A percentile compares a stretch with the other conserved stretches of the same genome.
Conservation (phyloP, 2,329 filamentous ascomycete species). For the Kalaharituber pfeilii region DNA sequence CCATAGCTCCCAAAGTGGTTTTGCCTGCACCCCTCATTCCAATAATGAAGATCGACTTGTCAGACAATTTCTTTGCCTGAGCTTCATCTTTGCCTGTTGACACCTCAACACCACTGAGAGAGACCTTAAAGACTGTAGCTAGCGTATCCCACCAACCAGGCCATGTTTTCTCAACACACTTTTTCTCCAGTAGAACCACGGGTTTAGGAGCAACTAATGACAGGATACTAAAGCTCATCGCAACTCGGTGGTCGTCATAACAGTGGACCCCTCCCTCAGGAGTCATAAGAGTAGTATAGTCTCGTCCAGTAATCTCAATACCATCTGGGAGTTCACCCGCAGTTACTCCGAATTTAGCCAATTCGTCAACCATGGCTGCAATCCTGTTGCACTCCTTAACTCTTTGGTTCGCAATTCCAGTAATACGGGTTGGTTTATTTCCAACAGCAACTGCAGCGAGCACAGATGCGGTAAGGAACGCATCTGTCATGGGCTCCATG, state of each 20-base stretch:
- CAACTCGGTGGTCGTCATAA: conserved; percentile 94
- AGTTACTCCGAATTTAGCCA: conserved; percentile 78
- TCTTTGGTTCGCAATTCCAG: conserved; percentile 91
- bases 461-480: conserved; percentile 87
- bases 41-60: conserved; percentile 67
- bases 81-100: conserved; percentile 29
- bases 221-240: conserved; percentile 94
- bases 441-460: conserved; percentile 75
- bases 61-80: conserved; percentile 7
- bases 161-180: conserved; percentile 96
- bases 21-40: conserved; percentile 97
- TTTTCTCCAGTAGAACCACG: conserved; percentile 67
- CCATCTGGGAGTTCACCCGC: conserved; percentile 85
- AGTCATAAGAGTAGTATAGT: conserved; percentile 33
- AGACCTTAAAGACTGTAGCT: conserved; percentile 56
- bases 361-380: conserved; percentile 80
- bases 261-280: conserved; percentile 61
- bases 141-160: conserved; percentile 95
- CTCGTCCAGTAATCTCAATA: conserved; percentile 51
- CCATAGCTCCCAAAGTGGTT: conserved; percentile 80
- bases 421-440: conserved; percentile 43
- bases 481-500: conserved; percentile 99
- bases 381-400: conserved; percentile 98
- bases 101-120: conserved; percentile 56
- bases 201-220: conserved; percentile 52